Percentiles rank a stretch among this genome's conserved stretches.
These are phyloP conservation scores for Protoeuglena noctilucae DNA, from an alignment of 139 green algal genomes.

Conservation along the genomic window DNA sequence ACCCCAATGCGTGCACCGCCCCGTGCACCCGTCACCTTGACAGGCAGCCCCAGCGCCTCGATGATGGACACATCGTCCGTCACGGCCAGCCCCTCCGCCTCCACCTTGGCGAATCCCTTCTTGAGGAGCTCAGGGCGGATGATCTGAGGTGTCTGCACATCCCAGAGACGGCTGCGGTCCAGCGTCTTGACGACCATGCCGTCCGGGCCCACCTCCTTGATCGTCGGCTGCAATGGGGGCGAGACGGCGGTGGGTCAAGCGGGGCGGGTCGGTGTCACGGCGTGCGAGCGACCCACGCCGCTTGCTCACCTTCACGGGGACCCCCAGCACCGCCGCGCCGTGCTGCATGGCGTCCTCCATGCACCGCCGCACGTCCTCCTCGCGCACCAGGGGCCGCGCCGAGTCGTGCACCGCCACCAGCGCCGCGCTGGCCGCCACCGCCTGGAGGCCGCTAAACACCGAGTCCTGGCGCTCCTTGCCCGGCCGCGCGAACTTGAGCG, in stretches of 20 bases:
- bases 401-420: constrained; percentile 92
- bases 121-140: constrained; percentile 64
- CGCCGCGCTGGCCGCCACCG: constrained; percentile 13
- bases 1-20: too few relatives aligned
- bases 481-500: constrained; percentile 68
- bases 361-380: constrained; percentile 35
- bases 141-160: constrained; percentile 94
- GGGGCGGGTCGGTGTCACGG: too few relatives aligned
- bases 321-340: constrained; percentile 88
- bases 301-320: constrained; percentile 87
- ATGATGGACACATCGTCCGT: constrained; percentile 98
- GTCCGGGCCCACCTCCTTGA: constrained; percentile 72
- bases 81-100: constrained; percentile 59
- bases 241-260: too few relatives aligned
- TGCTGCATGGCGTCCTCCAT: constrained; percentile 20
- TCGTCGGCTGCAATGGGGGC: too few relatives aligned
- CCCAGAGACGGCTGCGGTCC: constrained; percentile 72
- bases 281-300: too few relatives aligned
- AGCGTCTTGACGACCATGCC: constrained; percentile 72
- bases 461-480: constrained; percentile 88
- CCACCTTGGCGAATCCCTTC: constrained; percentile 67
- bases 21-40: too few relatives aligned
- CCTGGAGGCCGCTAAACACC: constrained; percentile 68
- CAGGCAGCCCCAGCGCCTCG: constrained; percentile 77
- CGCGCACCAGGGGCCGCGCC: constrained; percentile 64